Base-by-base conservation (phyloP, 2,329 filamentous ascomycete genomes). In the Ceratocystis variospora region DNA sequence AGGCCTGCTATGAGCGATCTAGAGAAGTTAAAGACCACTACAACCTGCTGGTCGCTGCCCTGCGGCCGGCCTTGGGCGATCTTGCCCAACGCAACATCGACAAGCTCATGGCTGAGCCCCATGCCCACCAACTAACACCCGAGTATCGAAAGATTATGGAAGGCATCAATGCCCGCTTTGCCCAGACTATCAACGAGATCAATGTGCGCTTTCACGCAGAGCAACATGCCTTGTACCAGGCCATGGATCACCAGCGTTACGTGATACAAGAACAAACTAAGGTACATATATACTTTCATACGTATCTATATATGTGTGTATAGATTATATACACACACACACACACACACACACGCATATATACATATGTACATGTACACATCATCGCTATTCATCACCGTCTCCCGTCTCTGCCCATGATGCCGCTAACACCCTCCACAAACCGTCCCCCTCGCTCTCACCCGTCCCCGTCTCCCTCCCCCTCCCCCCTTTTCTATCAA, bases 1-100 rank as follows among this genome's bases (percentile, higher is more conserved):
- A 85, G 72, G 82, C 81, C 63, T 79, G 80, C 66, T 81, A 83
- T 70, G 82, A 85, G 72, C 84, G 87, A 65, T 83, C 86, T 72
- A 80, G 86, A 70, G 81, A 87, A 70, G 78, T 89, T 71, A 87
- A 87, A 73, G 83, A 83, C 66, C 79, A 79, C 28, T 89, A 83
- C 74, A 80, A 83, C n/a, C 77, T 80, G 67, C 81, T 89, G 63
- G 80, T 83, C 67, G 81, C 83, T 70, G 79, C 81, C 37, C 75
- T 88, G 70, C 88, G 87, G 73, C 82, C 83, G 17, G 80, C 84
- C 8, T 77, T 88, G 15, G 83, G 85, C 67, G 85, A 88, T 71
- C 77, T 90, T 22, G 84, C 85, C 19, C 81, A 83, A 64, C 79
- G 83, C 44, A 81, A 77, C 63, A 75, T 87, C 67, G 81, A 84